These are phyloP conservation scores for Staphylotrichum tortipilum DNA, from an alignment of 495 filamentous ascomycete genomes.

Conservation along the genomic window DNA sequence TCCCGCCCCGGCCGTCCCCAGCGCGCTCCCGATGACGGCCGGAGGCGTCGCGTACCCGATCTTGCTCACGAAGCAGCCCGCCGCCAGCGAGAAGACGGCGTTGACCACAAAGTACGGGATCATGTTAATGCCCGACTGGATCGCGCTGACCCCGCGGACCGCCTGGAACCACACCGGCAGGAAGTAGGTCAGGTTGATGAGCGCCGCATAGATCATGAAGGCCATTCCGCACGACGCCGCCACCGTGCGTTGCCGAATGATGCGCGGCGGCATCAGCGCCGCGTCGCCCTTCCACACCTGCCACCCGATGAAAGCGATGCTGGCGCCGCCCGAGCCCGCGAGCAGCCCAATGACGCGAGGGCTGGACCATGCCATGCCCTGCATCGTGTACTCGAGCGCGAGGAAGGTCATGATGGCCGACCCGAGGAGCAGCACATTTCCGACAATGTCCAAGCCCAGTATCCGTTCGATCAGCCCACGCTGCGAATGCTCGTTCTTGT, in stretches of 20 bases:
- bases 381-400: slow-evolving; percentile 43
- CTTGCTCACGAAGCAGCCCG: slow-evolving; percentile 29
- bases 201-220: slow-evolving; percentile 21
- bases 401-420: slow-evolving; percentile 38
- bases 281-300: slow-evolving; percentile 16
- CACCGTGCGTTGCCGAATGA: slow-evolving; percentile 53
- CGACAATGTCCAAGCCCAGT: slow-evolving; percentile 40
- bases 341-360: slow-evolving; percentile 23
- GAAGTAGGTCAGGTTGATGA: slow-evolving; percentile 53
- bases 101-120: slow-evolving; percentile 57
- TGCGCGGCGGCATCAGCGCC: slow-evolving; percentile 27
- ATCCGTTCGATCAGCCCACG: slow-evolving; percentile 14
- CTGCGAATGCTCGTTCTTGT: slow-evolving; percentile 18
- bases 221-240: slow-evolving; percentile 39
- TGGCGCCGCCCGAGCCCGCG: slow-evolving; percentile 34
- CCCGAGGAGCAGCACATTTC: slow-evolving; percentile 38
- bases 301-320: slow-evolving; percentile 12
- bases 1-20: slow-evolving; percentile 54
- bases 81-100: slow-evolving; percentile 47
- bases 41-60: slow-evolving; percentile 40
- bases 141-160: slow-evolving; percentile 54
- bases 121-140: slow-evolving; percentile 58
- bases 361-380: slow-evolving; percentile 35
- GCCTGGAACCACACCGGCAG: slow-evolving; percentile 60
- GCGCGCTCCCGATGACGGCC: slow-evolving; percentile 41